Conservation (phyloP, 331 rosid genomes). For the Rhamnella rubrinervis region DNA sequence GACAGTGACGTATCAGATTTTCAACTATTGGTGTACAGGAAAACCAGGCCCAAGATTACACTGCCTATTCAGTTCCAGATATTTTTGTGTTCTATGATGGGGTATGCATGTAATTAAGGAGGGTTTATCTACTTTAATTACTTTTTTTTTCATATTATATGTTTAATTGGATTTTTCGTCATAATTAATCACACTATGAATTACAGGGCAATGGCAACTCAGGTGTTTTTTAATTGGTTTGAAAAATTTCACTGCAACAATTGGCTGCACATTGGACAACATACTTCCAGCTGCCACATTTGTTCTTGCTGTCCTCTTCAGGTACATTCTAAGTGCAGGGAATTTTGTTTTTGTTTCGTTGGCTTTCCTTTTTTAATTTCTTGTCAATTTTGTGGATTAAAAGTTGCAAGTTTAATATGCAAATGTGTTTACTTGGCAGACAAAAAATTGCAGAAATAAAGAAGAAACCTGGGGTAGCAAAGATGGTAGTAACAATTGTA, state of each 20-base stretch:
- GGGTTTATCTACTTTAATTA: background rate
- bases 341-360: background rate
- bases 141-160: background rate
- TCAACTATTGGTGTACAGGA: conserved; percentile 32
- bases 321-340: conserved; percentile 31
- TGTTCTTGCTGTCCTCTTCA: conserved; percentile 62
- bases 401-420: background rate
- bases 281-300: conserved; percentile 86
- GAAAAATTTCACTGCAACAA: conserved; percentile 57
- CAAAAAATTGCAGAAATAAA: conserved; percentile 62
- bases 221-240: conserved; percentile 62
- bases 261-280: conserved; percentile 65
- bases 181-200: background rate
- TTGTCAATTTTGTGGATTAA: background rate
- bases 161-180: no score
- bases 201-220: conserved; percentile 78
- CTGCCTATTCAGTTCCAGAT: conserved; percentile 46
- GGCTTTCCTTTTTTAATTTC: background rate
- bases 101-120: conserved; percentile 37
- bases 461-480: conserved; percentile 46
- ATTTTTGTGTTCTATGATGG: conserved; percentile 60
- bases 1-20: background rate
- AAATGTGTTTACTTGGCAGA: conserved; percentile 25
- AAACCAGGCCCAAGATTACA: conserved; percentile 61
- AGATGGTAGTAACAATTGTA: conserved; percentile 59